These are phyloP conservation scores for Claviceps sp. DNA, from an alignment of 2,329 filamentous ascomycete species.

Conservation along the genomic window DNA sequence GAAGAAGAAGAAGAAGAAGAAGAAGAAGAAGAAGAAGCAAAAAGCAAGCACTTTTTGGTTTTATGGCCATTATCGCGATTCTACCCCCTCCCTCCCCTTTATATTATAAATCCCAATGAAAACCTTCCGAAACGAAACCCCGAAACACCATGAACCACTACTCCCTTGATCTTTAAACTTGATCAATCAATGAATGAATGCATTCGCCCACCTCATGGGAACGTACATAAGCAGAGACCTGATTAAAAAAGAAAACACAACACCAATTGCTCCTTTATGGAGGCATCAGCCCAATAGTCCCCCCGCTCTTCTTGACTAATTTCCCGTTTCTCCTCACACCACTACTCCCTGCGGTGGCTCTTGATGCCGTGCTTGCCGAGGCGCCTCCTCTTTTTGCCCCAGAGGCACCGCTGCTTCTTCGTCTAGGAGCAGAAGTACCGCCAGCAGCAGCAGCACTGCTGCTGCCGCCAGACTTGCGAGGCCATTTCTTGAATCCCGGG, in stretches of 20 bases:
- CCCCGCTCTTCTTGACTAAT: conserved; percentile 20
- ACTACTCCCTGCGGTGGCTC: conserved; percentile 9
- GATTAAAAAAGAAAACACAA: neutral
- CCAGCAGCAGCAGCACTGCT: conserved; percentile 11
- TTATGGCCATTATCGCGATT: too few species aligned
- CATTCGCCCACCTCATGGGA: neutral
- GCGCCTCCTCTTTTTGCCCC: conserved; percentile 17
- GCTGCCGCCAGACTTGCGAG: conserved; percentile 8
- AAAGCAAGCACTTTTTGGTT: too few species aligned
- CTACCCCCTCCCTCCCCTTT: too few species aligned
- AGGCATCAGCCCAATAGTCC: conserved; percentile 26
- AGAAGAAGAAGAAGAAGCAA: too few species aligned
- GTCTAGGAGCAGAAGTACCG: conserved; percentile 16
- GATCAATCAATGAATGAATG: neutral
- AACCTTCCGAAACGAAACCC: too few species aligned
- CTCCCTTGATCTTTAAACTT: neutral
- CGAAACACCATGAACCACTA: neutral
- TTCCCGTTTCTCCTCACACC: conserved; percentile 15
- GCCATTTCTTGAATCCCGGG: conserved; percentile 15
- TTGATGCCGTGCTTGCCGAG: conserved; percentile 7
- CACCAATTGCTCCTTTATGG: conserved; percentile 10
- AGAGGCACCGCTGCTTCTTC: conserved; percentile 11
- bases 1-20: too few species aligned
- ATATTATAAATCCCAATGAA: too few species aligned
- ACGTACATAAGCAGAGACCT: neutral